A percentile compares a stretch with the other conserved stretches of the same genome.
Conservation (phyloP, 257 asterid species). For the Thymus quinquecostatus region DNA sequence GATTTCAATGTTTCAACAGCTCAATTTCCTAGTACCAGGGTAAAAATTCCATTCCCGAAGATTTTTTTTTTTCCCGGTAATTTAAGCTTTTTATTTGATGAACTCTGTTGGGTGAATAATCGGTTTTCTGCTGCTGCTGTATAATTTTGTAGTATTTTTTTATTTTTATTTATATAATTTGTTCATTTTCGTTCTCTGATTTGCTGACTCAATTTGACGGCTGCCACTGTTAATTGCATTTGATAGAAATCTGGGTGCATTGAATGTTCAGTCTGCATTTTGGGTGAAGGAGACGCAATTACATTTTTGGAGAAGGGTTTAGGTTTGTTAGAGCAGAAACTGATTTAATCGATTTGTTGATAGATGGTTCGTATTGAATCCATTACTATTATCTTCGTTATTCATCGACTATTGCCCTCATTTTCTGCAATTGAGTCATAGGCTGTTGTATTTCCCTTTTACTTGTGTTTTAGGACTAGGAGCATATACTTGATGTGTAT, state of each 20-base stretch:
- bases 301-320: slow-evolving; percentile 17
- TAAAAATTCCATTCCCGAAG: no score
- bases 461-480: background rate
- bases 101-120: background rate
- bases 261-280: slow-evolving; percentile 3
- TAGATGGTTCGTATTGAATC: background rate
- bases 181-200: slow-evolving; percentile 19
- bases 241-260: background rate
- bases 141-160: no score
- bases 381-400: background rate
- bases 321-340: background rate
- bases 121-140: slow-evolving; percentile 10
- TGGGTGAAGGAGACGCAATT: background rate
- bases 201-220: slow-evolving; percentile 16
- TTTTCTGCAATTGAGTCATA: background rate
- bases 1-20: background rate
- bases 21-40: no score
- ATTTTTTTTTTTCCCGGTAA: background rate
- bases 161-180: background rate
- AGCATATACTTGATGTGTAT: background rate
- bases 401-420: background rate
- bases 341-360: slow-evolving; percentile 16
- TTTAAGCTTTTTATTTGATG: background rate
- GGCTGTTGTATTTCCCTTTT: background rate
- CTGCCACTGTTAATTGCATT: background rate